Evolutionary conservation across 75 land plant species (phyloP).

Genomic region (Chamaecyparis obtusa): DNA sequence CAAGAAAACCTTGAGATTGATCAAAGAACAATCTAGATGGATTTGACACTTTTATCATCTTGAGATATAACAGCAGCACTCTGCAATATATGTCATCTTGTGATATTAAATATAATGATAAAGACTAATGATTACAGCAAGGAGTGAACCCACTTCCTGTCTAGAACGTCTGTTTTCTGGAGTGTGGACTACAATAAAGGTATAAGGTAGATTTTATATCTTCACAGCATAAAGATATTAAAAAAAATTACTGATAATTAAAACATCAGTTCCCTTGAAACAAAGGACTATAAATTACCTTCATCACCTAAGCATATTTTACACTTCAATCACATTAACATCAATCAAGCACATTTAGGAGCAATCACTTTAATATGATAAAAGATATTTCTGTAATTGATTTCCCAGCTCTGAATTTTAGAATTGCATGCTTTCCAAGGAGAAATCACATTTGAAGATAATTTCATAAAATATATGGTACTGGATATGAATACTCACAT

Average conservation of each 20-base stretch:
- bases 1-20: too few relatives aligned
- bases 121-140: too few relatives aligned
- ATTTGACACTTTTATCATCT: too few relatives aligned
- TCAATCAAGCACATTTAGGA: not conserved
- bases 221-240: too few relatives aligned
- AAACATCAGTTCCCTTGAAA: not conserved
- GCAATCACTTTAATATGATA: not conserved
- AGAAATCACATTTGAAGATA: not conserved
- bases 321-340: not conserved
- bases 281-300: not conserved
- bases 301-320: not conserved
- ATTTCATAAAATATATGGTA: not conserved
- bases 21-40: too few relatives aligned
- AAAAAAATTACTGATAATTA: not conserved
- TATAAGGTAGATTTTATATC: not conserved
- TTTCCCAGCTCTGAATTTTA: not conserved
- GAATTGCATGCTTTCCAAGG: not conserved
- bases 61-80: too few relatives aligned
- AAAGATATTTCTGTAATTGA: not conserved
- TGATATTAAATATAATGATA: too few relatives aligned
- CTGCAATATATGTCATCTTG: too few relatives aligned
- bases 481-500: constrained; percentile 42
- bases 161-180: not conserved
- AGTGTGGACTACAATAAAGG: not conserved
- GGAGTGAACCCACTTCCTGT: too few relatives aligned